A percentile compares a stretch with the other conserved stretches of the same genome.
These are phyloP conservation scores for Cercospora nicotianae DNA, from an alignment of 2,329 filamentous ascomycete genomes.

Conservation along the genomic window DNA sequence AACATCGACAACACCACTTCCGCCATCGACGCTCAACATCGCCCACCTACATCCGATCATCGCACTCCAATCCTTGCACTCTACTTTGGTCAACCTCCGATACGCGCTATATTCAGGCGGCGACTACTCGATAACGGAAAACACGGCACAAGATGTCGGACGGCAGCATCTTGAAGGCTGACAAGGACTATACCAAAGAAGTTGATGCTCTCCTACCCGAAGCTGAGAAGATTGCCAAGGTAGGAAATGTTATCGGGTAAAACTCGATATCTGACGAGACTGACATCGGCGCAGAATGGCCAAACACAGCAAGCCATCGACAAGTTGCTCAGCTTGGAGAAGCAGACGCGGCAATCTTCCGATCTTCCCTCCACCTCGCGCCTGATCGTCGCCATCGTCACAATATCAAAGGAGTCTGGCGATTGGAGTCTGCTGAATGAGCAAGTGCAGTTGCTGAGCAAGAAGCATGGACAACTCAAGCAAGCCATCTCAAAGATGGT, in stretches of 20 bases:
- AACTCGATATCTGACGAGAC: too few species aligned
- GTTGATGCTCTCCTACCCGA: constrained; percentile 89
- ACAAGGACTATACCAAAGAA: constrained; percentile 99
- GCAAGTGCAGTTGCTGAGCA: constrained; percentile 91
- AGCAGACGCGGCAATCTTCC: constrained; percentile 95
- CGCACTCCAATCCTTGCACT: too few species aligned
- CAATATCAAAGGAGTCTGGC: constrained; percentile 86
- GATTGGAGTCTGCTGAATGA: constrained; percentile 97
- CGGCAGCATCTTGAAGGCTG: constrained; percentile 76
- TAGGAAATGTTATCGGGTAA: too few species aligned
- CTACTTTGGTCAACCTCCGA: too few species aligned
- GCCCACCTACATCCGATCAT: neutral
- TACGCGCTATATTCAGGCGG: too few species aligned
- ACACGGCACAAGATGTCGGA: constrained; percentile 63
- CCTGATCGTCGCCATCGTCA: constrained; percentile 83
- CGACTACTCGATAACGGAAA: neutral
- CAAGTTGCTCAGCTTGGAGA: constrained; percentile 88
- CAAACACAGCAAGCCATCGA: constrained; percentile 87
- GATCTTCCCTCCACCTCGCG: constrained; percentile 94
- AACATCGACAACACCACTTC: constrained; percentile 2
- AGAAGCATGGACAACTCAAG: constrained; percentile 99
- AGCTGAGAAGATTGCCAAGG: constrained; percentile 74
- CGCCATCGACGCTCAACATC: neutral
- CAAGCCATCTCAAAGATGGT: constrained; percentile 99
- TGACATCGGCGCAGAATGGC: constrained; percentile 50